Conservation (phyloP, 148 eudicot species). For the Persicaria tinctoria region DNA sequence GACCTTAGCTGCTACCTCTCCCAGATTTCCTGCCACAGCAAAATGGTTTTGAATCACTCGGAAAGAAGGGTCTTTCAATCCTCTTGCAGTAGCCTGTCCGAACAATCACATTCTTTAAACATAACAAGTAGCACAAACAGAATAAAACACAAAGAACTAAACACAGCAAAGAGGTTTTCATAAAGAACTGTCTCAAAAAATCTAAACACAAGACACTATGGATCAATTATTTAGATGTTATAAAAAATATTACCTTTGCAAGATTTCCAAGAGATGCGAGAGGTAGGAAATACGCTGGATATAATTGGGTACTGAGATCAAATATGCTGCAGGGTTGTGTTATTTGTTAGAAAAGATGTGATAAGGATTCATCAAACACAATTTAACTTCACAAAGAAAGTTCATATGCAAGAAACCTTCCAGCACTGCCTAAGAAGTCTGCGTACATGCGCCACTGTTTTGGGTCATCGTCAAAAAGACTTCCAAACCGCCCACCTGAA, state of each 20-base stretch:
- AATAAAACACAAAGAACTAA: not conserved
- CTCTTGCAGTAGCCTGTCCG: slow-evolving; percentile 88
- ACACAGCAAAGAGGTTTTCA: not conserved
- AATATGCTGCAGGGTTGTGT: slow-evolving; percentile 55
- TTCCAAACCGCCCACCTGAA: slow-evolving; percentile 92
- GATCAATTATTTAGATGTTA: not conserved
- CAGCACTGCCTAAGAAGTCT: slow-evolving; percentile 97
- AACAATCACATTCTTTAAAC: not conserved
- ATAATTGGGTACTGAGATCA: slow-evolving; percentile 77
- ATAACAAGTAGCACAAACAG: not conserved
- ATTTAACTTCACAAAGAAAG: slow-evolving; percentile 1
- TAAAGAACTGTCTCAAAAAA: not conserved
- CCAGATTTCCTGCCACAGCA: slow-evolving; percentile 80
- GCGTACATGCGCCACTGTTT: slow-evolving; percentile 99
- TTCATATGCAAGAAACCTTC: slow-evolving; percentile 41
- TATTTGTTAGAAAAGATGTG: not conserved
- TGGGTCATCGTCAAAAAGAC: slow-evolving; percentile 92
- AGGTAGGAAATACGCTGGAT: slow-evolving; percentile 76
- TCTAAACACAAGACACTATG: not conserved
- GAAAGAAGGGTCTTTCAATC: slow-evolving; percentile 90
- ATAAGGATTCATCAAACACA: not conserved
- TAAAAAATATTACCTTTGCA: slow-evolving; percentile 50
- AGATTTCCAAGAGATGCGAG: slow-evolving; percentile 99
- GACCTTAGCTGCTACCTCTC: slow-evolving; percentile 96
- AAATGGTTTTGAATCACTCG: slow-evolving; percentile 95